phyloP scores from a whole-genome alignment of 129 eudicot species.

The Escallonia herrerae region DNA sequence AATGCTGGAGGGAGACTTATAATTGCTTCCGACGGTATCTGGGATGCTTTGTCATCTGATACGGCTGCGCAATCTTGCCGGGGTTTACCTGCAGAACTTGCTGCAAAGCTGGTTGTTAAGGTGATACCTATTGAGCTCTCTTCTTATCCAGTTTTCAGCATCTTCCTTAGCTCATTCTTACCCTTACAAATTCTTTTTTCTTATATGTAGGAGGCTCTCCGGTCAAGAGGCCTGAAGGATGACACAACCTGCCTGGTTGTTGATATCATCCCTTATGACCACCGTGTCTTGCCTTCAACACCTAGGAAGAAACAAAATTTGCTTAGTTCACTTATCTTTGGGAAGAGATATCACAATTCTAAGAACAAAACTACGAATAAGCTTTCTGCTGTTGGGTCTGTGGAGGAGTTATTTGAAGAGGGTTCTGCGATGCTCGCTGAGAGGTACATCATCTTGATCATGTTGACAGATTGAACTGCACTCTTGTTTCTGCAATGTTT shows the following conservation, averaged over 20 bases:
- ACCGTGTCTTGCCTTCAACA: conserved; percentile 56
- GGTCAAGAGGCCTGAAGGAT: conserved; percentile 96
- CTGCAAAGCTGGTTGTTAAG: conserved; percentile 98
- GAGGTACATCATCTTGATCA: conserved; percentile 38
- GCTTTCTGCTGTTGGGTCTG: conserved; percentile 90
- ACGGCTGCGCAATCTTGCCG: conserved; percentile 85
- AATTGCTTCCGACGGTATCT: conserved; percentile 97
- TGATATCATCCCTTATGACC: conserved; percentile 85
- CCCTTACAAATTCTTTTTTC: neutral
- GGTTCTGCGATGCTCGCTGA: conserved; percentile 99
- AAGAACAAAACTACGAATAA: conserved; percentile 44
- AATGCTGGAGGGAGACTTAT: conserved; percentile 92
- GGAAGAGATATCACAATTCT: conserved; percentile 55
- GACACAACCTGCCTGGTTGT: conserved; percentile 99
- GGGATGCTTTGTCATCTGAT: conserved; percentile 93
- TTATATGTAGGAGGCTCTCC: conserved; percentile 69
- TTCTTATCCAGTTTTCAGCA: neutral
- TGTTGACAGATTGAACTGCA: too few species aligned
- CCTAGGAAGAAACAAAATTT: conserved; percentile 68
- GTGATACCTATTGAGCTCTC: conserved; percentile 20
- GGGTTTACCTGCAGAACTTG: conserved; percentile 94
- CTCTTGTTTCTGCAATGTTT: too few species aligned
- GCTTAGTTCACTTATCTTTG: conserved; percentile 55
- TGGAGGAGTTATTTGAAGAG: conserved; percentile 96
- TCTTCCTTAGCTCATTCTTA: neutral